Percentiles rank a stretch among this genome's conserved stretches.
phyloP scores from a whole-genome alignment of 116 monocot genomes.

The Phalaenopsis hybrid region DNA sequence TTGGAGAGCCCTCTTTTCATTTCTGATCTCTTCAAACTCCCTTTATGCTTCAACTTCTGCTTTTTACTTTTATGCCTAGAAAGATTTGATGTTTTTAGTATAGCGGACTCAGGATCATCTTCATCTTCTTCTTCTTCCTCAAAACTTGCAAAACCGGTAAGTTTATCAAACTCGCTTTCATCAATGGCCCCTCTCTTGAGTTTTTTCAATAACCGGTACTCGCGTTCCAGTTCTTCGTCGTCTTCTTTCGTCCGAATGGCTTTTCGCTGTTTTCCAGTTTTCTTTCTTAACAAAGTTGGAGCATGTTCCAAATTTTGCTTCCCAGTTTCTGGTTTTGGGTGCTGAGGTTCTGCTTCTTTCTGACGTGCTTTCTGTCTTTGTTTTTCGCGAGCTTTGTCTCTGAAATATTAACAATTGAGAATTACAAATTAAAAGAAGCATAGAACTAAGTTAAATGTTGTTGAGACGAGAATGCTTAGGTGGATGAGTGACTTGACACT shows the following conservation, averaged over 20 bases:
- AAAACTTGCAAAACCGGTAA: constrained; percentile 44
- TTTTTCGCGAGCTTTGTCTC: constrained; percentile 84
- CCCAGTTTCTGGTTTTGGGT: constrained; percentile 31
- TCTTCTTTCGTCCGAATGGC: constrained; percentile 78
- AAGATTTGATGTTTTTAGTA: background rate
- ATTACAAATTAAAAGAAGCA: no score
- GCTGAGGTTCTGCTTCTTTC: constrained; percentile 20
- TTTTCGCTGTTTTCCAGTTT: constrained; percentile 73
- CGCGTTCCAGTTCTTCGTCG: constrained; percentile 65
- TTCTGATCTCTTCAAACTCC: background rate
- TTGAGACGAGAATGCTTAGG: no score
- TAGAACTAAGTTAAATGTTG: no score
- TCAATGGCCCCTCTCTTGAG: constrained; percentile 76
- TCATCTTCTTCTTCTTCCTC: constrained; percentile 26
- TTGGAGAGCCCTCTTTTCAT: background rate
- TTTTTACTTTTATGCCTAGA: background rate
- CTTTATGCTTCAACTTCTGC: constrained; percentile 17
- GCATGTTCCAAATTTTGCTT: constrained; percentile 19
- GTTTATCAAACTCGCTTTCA: constrained; percentile 83
- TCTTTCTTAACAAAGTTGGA: constrained; percentile 40
- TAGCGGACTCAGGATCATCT: background rate
- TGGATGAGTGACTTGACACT: no score
- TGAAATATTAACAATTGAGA: background rate
- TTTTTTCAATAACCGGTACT: constrained; percentile 89
- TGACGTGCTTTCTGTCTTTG: constrained; percentile 55